Conservation (phyloP, 768 basidiomycete genomes). For the Naganishia antarctica region DNA sequence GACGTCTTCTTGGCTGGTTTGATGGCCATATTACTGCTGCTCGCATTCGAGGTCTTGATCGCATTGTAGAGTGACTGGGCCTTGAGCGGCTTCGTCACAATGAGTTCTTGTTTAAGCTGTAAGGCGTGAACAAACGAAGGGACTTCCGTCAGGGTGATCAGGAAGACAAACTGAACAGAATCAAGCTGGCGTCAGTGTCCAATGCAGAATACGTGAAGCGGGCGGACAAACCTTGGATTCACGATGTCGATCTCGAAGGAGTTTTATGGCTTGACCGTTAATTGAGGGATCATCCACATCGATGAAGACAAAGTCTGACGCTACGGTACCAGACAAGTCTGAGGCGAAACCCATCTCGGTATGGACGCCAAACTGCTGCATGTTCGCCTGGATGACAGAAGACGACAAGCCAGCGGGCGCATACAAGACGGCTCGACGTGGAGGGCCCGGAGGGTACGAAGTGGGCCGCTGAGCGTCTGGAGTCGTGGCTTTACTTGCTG, state of each 20-base stretch:
- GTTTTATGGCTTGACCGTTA: neutral
- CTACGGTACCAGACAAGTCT: neutral
- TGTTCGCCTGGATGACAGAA: neutral
- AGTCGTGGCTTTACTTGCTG: conserved; percentile 2
- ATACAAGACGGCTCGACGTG: neutral
- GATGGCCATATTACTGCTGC: neutral
- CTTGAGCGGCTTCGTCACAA: conserved; percentile 42
- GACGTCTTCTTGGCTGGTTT: conserved; percentile 13
- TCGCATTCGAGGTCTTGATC: neutral
- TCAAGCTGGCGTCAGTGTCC: neutral
- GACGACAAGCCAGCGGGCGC: neutral
- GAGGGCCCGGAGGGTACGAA: neutral
- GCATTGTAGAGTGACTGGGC: conserved; percentile 33
- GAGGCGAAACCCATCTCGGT: neutral
- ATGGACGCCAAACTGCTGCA: neutral
- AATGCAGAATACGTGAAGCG: neutral
- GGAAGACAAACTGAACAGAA: conserved; percentile 33
- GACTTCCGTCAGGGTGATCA: conserved; percentile 35
- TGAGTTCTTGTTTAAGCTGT: conserved; percentile 31
- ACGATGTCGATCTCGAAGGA: neutral
- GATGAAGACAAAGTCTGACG: conserved; percentile 4
- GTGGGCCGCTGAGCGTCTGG: neutral
- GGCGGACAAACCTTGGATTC: conserved; percentile 12
- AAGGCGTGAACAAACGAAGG: conserved; percentile 28
- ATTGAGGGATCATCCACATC: conserved; percentile 4